phyloP scores from a whole-genome alignment of 1,284 basidiomycete genomes.

The Ustilago shanxiensis region DNA sequence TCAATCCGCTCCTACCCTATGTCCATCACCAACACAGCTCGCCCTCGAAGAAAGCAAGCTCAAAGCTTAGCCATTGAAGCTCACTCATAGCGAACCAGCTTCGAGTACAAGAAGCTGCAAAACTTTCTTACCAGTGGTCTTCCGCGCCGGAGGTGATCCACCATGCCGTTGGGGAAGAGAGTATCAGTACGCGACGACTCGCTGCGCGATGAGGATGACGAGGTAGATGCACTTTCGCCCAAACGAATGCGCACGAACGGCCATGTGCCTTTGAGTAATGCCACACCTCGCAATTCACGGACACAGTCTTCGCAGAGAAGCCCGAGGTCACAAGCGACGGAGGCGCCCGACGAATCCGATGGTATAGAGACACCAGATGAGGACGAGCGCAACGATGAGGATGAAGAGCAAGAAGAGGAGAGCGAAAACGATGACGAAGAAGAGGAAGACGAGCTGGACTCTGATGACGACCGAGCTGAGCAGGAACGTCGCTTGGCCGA shows the following conservation, averaged over 20 bases:
- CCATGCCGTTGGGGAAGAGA: constrained; percentile 40
- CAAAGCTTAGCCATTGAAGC: no score
- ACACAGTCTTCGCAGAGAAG: not conserved
- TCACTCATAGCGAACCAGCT: no score
- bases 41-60: no score
- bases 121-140: not conserved
- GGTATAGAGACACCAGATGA: constrained; percentile 72
- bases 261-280: constrained; percentile 1
- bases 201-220: constrained; percentile 32
- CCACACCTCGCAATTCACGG: constrained; percentile 7
- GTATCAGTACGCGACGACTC: constrained; percentile 13
- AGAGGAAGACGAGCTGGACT: constrained; percentile 37
- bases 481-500: constrained; percentile 26
- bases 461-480: constrained; percentile 34
- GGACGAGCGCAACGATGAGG: constrained; percentile 9
- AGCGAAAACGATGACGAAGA: constrained; percentile 25
- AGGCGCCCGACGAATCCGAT: constrained; percentile 72
- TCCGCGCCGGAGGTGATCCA: not conserved
- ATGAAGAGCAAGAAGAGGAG: constrained; percentile 25
- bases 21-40: not conserved
- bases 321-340: constrained; percentile 4
- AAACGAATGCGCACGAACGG: constrained; percentile 32
- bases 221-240: constrained; percentile 27
- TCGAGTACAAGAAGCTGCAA: no score
- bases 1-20: not conserved